A percentile compares a stretch with the other conserved stretches of the same genome.
phyloP scores from a whole-genome alignment of 805 yeast genomes.

The Hagleromyces aurorensis region DNA sequence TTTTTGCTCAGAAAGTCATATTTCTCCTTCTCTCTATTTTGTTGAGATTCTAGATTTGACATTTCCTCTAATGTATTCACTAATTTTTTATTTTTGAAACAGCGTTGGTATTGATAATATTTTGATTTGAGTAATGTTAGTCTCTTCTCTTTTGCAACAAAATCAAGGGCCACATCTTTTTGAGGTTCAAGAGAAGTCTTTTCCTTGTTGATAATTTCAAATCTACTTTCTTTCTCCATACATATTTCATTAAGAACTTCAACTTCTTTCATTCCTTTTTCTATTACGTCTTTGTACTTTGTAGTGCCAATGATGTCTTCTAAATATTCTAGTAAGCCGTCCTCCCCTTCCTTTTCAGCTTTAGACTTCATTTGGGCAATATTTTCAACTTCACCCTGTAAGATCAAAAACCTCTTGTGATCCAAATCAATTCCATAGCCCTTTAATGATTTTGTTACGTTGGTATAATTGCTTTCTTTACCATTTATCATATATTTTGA shows the following conservation, averaged over 20 bases:
- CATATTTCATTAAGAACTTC: conserved; percentile 77
- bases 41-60: conserved; percentile 34
- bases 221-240: conserved; percentile 70
- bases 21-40: conserved; percentile 38
- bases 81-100: conserved; percentile 35
- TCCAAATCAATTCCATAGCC: conserved; percentile 87
- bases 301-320: conserved; percentile 97
- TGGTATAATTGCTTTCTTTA: conserved; percentile 60
- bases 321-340: conserved; percentile 85
- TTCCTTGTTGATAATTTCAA: conserved; percentile 72
- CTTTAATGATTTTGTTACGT: conserved; percentile 66
- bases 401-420: conserved; percentile 86
- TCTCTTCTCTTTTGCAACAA: conserved; percentile 55
- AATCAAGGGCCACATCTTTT: conserved; percentile 62
- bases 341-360: conserved; percentile 86
- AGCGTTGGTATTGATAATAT: conserved; percentile 45
- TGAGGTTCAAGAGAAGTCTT: conserved; percentile 52
- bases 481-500: conserved; percentile 75
- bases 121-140: conserved; percentile 46
- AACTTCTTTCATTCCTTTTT: conserved; percentile 47
- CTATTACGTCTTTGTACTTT: conserved; percentile 69
- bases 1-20: conserved; percentile 35
- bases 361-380: conserved; percentile 98
- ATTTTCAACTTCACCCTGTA: conserved; percentile 97
- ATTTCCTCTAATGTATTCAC: conserved; percentile 33